These are phyloP conservation scores for Elongisporangium undulatum DNA, from an alignment of 352 stramenopile genomes.

Conservation along the genomic window DNA sequence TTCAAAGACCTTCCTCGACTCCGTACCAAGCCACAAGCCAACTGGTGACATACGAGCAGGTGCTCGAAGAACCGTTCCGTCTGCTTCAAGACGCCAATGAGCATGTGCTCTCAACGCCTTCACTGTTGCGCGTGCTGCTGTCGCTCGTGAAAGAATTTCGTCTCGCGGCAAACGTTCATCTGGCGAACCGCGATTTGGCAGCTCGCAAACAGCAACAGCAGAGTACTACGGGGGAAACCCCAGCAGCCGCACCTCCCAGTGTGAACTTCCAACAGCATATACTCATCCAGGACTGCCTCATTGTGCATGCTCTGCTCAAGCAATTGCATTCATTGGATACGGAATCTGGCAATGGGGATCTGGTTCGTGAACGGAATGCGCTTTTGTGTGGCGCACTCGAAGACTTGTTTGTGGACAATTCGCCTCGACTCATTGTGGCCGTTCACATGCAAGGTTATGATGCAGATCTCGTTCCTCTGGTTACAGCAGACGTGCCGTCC, in stretches of 20 bases:
- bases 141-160: conserved; percentile 33
- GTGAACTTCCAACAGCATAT: conserved; percentile 39
- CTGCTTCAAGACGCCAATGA: conserved; percentile 39
- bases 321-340: conserved; percentile 15
- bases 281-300: conserved; percentile 53
- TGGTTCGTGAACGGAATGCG: conserved; percentile 4
- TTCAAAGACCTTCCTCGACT: neutral
- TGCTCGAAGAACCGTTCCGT: conserved; percentile 51
- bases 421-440: conserved; percentile 26
- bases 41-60: conserved; percentile 36
- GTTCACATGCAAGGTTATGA: conserved; percentile 57
- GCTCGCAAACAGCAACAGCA: conserved; percentile 12
- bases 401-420: conserved; percentile 31
- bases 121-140: conserved; percentile 37
- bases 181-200: conserved; percentile 33
- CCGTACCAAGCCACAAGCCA: conserved; percentile 10
- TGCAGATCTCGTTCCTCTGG: conserved; percentile 17
- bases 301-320: conserved; percentile 41
- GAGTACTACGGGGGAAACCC: neutral
- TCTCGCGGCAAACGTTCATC: conserved; percentile 33
- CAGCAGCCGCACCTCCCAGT: conserved; percentile 9
- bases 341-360: neutral
- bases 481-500: conserved; percentile 28
- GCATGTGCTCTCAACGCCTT: conserved; percentile 26
- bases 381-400: conserved; percentile 26